Conservation (phyloP, 129 eudicot species). For the Arctium lappa region DNA sequence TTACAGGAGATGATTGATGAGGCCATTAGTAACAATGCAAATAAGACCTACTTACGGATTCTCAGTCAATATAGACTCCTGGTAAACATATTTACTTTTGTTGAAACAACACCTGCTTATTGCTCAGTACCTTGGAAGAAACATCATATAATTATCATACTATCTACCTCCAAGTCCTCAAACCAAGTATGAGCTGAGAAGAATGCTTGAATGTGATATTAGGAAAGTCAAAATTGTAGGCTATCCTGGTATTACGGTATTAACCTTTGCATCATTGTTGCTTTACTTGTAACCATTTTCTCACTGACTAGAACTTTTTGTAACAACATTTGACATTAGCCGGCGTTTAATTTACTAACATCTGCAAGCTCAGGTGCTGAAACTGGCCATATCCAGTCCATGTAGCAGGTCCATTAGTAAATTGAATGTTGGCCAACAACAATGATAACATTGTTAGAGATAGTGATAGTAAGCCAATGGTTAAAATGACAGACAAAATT, state of each 20-base stretch:
- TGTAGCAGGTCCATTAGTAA: background rate
- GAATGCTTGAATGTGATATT: background rate
- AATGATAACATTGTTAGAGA: background rate
- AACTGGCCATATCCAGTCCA: background rate
- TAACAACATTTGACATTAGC: background rate
- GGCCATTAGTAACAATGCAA: constrained; percentile 76
- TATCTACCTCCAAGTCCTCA: background rate
- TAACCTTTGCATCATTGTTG: background rate
- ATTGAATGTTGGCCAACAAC: background rate
- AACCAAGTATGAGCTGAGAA: background rate
- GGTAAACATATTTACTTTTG: constrained; percentile 39
- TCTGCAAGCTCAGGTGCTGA: background rate
- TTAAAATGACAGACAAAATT: background rate
- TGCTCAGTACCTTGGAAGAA: background rate
- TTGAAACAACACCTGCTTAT: background rate
- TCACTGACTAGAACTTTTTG: background rate
- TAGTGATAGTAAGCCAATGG: background rate
- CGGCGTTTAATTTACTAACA: background rate
- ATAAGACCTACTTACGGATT: constrained; percentile 76
- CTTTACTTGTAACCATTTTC: background rate
- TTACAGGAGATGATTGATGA: constrained; percentile 92
- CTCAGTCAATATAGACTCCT: constrained; percentile 88
- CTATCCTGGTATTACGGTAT: background rate
- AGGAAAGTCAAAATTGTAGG: no score
- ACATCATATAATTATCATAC: background rate